Conservation (phyloP, 1,139 yeast genomes). For the Debaryomyces sp. region DNA sequence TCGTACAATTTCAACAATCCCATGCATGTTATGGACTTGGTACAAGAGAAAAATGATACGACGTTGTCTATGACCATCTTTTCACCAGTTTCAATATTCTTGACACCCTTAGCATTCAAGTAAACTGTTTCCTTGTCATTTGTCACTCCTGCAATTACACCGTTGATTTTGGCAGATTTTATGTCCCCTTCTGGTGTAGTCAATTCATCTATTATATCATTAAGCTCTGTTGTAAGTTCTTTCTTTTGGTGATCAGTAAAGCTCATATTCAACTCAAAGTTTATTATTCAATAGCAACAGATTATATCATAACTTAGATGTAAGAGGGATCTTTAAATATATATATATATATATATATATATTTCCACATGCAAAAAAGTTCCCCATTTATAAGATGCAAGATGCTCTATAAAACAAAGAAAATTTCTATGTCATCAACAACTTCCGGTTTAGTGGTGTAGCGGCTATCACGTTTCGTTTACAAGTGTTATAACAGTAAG, state of each 20-base stretch:
- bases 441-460: slow-evolving; percentile 32
- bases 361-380: not conserved
- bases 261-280: not conserved
- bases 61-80: slow-evolving; percentile 24
- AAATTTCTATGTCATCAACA: slow-evolving; percentile 1
- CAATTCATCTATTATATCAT: slow-evolving; percentile 16
- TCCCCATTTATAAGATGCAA: not conserved
- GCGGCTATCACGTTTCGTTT: slow-evolving; percentile 38
- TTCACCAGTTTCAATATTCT: slow-evolving; percentile 22
- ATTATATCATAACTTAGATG: not conserved
- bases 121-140: slow-evolving; percentile 24
- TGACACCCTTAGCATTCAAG: slow-evolving; percentile 28
- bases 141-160: slow-evolving; percentile 34
- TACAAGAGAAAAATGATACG: slow-evolving; percentile 47
- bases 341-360: not conserved
- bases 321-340: not conserved
- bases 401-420: not conserved
- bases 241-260: slow-evolving; percentile 15
- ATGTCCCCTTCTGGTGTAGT: slow-evolving; percentile 14
- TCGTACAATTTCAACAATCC: slow-evolving; percentile 51
- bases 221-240: slow-evolving; percentile 16
- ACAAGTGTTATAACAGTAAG: slow-evolving; percentile 30
- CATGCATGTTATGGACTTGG: slow-evolving; percentile 51
- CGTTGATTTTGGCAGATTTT: slow-evolving; percentile 24
- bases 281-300: not conserved